A percentile compares a stretch with the other conserved stretches of the same genome.
Conservation (phyloP, 192 early-diverging fungal species). For the Mortierella hygrophila region DNA sequence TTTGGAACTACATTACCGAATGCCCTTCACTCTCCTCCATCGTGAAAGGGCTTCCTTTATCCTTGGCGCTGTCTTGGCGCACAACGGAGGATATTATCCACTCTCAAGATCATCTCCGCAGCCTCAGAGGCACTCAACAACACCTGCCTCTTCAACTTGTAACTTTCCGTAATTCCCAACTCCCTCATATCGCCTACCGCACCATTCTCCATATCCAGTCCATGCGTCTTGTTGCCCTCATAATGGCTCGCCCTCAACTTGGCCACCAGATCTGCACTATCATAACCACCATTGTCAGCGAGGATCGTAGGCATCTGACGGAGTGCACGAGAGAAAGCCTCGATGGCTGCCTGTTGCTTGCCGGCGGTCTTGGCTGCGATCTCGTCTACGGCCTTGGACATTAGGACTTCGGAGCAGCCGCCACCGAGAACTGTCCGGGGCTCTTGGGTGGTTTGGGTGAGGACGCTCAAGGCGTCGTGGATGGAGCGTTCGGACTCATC, state of each 20-base stretch:
- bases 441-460: constrained; percentile 95
- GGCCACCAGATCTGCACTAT: constrained; percentile 93
- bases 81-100: constrained; percentile 98
- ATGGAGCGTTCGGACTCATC: constrained; percentile 98
- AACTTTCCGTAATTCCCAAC: constrained; percentile 95
- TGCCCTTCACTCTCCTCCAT: neutral
- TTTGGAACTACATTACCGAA: neutral
- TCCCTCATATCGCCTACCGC: constrained; percentile 82
- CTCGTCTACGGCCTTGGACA: constrained; percentile 98
- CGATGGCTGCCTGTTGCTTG: constrained; percentile 95
- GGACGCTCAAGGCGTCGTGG: constrained; percentile 96
- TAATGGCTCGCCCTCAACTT: constrained; percentile 95
- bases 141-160: constrained; percentile 96
- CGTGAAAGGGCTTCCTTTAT: neutral
- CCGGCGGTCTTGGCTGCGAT: constrained; percentile 91
- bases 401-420: constrained; percentile 97
- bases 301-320: constrained; percentile 98
- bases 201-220: constrained; percentile 92
- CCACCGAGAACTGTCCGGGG: constrained; percentile 95
- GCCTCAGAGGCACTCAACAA: constrained; percentile 95
- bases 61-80: constrained; percentile 66
- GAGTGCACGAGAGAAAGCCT: constrained; percentile 94
- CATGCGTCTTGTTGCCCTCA: constrained; percentile 80
- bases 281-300: constrained; percentile 97
- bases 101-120: constrained; percentile 96